Base-by-base conservation (phyloP, 768 basidiomycete genomes). In the Multifurca ochricompacta region DNA sequence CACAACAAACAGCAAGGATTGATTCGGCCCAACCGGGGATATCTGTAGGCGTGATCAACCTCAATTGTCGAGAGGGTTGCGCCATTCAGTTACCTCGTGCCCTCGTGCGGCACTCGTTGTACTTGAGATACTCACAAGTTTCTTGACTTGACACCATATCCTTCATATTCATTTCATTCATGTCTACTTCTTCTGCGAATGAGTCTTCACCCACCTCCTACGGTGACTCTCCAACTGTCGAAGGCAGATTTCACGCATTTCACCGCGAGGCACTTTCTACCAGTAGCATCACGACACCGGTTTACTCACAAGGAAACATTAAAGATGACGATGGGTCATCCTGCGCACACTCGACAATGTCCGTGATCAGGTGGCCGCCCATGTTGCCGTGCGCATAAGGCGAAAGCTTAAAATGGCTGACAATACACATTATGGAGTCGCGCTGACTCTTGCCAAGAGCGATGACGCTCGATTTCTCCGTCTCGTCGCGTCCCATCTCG, bases 291-390 rank as follows among this genome's bases (percentile, higher is more conserved):
- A 61, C 60, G 0, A 59, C 60, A 2, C 60, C 60, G 3, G 34
- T 61, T 3, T 61, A 49, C 54, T 56, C 60, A 4, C 52, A 32
- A 4, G 44, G 41, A 1, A 7, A 16, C 30, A 19, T 31, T 34
- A 41, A 37, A 14, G 57, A 60, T 1, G 52, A 37, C 10, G 45
- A 43, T 8, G 16, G 16, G 27, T 4, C 40, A 6, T 45, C 59
- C 14, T 55, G n/a, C 76, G 79, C 16, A 83, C 81, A 0, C 66
- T 86, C n/a, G 78, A 77, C 40, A 78, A 77, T 54, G 73, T 85
- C 9, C 76, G 81, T 16, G 71, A 77, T 23, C 79, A 83, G 59
- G 82, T 82, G 14, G 77, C 83, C 0, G 68, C 74, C 37, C 74
- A 77, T 56, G 71, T 85, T 46, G 82, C 81, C 4, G 65, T 81